Percentiles rank a stretch among this genome's conserved stretches.
Conservation (phyloP, 305 asterid genomes). For the Fraxinus greggii region DNA sequence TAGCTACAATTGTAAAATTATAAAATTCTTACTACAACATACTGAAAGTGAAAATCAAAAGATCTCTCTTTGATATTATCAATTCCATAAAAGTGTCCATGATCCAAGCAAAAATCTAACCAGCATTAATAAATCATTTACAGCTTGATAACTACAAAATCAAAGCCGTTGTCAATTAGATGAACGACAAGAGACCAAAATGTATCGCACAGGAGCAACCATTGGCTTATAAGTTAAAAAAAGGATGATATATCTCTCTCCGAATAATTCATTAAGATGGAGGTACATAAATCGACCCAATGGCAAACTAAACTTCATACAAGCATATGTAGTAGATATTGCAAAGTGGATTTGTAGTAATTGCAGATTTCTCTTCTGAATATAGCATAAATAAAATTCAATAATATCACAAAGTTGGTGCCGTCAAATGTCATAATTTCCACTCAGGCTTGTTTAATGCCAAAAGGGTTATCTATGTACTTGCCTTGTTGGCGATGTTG, state of each 20-base stretch:
- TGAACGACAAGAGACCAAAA: not conserved
- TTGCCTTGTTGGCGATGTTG: slow-evolving; percentile 11
- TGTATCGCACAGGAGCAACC: not conserved
- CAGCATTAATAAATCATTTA: not conserved
- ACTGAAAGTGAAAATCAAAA: not conserved
- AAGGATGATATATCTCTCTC: not conserved
- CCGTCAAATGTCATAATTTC: not conserved
- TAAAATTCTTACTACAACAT: not conserved
- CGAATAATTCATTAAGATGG: not conserved
- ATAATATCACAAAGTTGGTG: not conserved
- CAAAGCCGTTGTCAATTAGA: not conserved
- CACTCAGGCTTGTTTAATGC: not conserved
- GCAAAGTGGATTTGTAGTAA: not conserved
- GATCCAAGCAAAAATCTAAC: not conserved
- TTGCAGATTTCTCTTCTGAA: not conserved
- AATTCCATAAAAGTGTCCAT: not conserved
- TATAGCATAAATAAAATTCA: not conserved
- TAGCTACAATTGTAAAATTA: not conserved
- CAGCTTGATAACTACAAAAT: not conserved
- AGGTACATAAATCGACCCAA: not conserved
- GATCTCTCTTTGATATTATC: not conserved
- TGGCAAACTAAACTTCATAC: not conserved
- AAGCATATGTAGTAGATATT: not conserved
- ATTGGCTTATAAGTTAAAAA: not conserved
- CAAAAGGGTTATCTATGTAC: not conserved